Percentiles rank a stretch among this genome's conserved stretches.
Conservation (phyloP, 2,329 filamentous ascomycete species). For the Tolypocladium capitatum region DNA sequence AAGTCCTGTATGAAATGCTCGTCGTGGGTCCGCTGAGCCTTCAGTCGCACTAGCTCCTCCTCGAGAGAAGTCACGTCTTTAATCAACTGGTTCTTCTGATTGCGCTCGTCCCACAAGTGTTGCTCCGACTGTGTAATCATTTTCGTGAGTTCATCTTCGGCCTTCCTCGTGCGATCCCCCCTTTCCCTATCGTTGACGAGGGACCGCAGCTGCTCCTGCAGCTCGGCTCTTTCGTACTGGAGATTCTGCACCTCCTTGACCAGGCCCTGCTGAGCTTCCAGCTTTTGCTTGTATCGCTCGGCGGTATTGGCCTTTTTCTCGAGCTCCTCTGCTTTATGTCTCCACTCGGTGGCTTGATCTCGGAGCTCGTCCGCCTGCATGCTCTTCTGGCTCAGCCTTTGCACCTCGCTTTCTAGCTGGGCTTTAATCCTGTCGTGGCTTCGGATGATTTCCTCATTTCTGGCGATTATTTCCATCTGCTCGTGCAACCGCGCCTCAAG, state of each 20-base stretch:
- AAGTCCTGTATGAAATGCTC: slow-evolving; percentile 44
- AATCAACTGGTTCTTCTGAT: slow-evolving; percentile 32
- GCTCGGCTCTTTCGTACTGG: slow-evolving; percentile 39
- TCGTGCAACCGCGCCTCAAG: slow-evolving; percentile 47
- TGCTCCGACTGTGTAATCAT: slow-evolving; percentile 29
- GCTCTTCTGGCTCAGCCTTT: slow-evolving; percentile 30
- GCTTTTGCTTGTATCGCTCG: slow-evolving; percentile 49
- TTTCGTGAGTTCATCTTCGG: slow-evolving; percentile 25
- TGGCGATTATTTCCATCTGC: slow-evolving; percentile 57
- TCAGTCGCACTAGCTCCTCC: slow-evolving; percentile 33
- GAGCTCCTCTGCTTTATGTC: slow-evolving; percentile 43
- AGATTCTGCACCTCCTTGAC: slow-evolving; percentile 43
- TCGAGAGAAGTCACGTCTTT: slow-evolving; percentile 31
- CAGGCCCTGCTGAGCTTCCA: slow-evolving; percentile 41
- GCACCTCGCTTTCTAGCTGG: slow-evolving; percentile 45
- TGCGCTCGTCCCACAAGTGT: slow-evolving; percentile 28
- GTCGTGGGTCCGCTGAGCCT: slow-evolving; percentile 33
- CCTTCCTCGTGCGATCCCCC: slow-evolving; percentile 19
- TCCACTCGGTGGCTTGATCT: slow-evolving; percentile 47
- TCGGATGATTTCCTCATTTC: slow-evolving; percentile 43
- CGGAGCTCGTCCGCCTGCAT: slow-evolving; percentile 37
- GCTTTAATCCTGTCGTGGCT: slow-evolving; percentile 23
- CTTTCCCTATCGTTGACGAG: slow-evolving; percentile 22
- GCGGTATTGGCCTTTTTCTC: slow-evolving; percentile 50
- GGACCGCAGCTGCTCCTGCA: slow-evolving; percentile 32